These are phyloP conservation scores for Debaryomyces psychrophilus DNA, from an alignment of 1,139 yeast genomes.

Conservation along the genomic window DNA sequence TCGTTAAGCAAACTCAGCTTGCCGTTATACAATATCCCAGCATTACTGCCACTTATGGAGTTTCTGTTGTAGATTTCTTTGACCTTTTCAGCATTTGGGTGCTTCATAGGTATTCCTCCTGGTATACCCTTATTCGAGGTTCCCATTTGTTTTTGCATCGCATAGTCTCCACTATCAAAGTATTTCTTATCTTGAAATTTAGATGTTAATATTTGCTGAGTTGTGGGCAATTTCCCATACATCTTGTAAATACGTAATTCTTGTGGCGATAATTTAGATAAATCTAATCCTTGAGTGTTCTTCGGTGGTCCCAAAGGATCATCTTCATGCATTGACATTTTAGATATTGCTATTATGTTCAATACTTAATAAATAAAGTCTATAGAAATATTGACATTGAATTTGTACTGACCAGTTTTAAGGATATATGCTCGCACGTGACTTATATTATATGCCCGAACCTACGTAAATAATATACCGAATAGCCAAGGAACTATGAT, in stretches of 20 bases:
- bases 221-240: conserved; percentile 89
- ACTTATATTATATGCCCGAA: neutral
- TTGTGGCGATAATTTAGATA: conserved; percentile 64
- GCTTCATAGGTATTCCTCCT: conserved; percentile 45
- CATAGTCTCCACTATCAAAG: conserved; percentile 97
- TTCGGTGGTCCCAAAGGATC: conserved; percentile 53
- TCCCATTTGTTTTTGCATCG: conserved; percentile 70
- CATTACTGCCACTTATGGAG: conserved; percentile 48
- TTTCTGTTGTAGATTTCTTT: conserved; percentile 51
- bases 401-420: conserved; percentile 5
- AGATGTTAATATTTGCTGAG: conserved; percentile 77
- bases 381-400: neutral
- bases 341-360: neutral
- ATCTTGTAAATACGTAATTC: conserved; percentile 71
- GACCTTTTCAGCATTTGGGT: conserved; percentile 54
- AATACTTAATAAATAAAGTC: neutral
- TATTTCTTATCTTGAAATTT: conserved; percentile 88
- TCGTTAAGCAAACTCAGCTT: conserved; percentile 50
- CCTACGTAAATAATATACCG: neutral
- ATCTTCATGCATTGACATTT: conserved; percentile 35
- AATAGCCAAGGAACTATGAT: conserved; percentile 1
- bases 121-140: conserved; percentile 30
- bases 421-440: conserved; percentile 7
- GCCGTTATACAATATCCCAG: conserved; percentile 51
- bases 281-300: conserved; percentile 53